Evolutionary conservation across 495 filamentous ascomycete species (phyloP), one percentile per base, ranked within the genome.

Genomic region (Barbatosphaeria neglecta): DNA sequence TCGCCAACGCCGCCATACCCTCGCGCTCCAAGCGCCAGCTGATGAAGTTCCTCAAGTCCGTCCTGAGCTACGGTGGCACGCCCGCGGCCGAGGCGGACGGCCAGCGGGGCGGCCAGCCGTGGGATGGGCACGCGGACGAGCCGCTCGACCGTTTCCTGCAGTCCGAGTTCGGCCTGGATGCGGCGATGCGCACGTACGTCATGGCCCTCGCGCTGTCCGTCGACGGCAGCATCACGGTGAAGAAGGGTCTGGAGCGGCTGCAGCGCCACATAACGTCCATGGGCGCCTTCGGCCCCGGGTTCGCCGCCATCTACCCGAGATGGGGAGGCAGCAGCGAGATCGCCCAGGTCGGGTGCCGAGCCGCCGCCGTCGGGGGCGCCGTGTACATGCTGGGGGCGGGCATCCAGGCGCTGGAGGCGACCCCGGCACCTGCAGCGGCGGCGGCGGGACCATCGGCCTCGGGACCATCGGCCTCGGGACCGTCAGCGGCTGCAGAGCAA

Each of bases 261-360:
- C 77, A 82, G 54, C 77, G 82, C 39, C 90, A 98, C 66, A 70
- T 97, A 17, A 70, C 80, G 11, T 95, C 89, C 3, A 87, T 95
- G 55, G 90, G 90, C 19, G 60, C 87, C 1, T 86, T 93, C 53
- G 90, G 90, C 0, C 77, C 83, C 44, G 87, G 88, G 5, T 95
- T 96, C 60, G 84, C 86, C 25, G 81, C 83, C 40, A 77, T 96
- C 9, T 69, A 90, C 48, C 81, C 89, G 10, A 94, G 92, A 66
- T 98, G 90, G 82, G 92, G 92, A 18, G 89, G 93, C 48, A 73
- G 80, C 9, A 83, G 88, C n/a, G 92, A 98, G 64, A 81, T 97
- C 49, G 75, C 87, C 17, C 92, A 98, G 58, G 87, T 96, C 10
- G 86, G 82, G 11, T 97, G 92, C 55, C 85, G 92, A 48, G 88